A percentile compares a stretch with the other conserved stretches of the same genome.
phyloP scores from a whole-genome alignment of 805 yeast genomes.

The Lipomyces kockii region DNA sequence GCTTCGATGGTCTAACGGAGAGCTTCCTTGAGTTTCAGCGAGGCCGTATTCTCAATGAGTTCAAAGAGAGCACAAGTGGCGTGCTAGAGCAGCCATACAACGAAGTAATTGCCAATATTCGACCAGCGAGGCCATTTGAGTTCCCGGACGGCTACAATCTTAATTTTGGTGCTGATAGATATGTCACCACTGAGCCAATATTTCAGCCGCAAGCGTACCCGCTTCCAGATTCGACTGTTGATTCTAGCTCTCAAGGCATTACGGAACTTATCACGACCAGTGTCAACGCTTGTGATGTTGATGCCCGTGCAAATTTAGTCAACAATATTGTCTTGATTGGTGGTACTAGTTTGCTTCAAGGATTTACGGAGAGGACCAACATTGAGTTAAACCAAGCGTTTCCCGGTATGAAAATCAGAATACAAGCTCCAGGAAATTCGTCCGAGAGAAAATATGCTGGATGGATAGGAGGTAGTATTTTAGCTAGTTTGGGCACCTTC shows the following conservation, averaged over 20 bases:
- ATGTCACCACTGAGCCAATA: constrained; percentile 65
- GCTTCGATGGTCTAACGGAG: constrained; percentile 48
- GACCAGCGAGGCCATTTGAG: constrained; percentile 55
- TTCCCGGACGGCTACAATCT: constrained; percentile 60
- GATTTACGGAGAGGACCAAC: constrained; percentile 59
- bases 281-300: constrained; percentile 52
- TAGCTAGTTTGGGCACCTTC: constrained; percentile 62
- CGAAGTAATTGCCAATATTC: constrained; percentile 45
- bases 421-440: constrained; percentile 49
- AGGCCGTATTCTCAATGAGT: constrained; percentile 53
- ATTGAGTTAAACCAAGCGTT: constrained; percentile 60
- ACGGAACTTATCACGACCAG: constrained; percentile 52
- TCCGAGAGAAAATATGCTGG: constrained; percentile 62
- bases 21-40: constrained; percentile 48
- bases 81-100: constrained; percentile 48
- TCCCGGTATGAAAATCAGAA: constrained; percentile 55
- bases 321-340: constrained; percentile 65
- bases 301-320: constrained; percentile 48
- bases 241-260: constrained; percentile 24
- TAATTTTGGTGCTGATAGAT: constrained; percentile 58
- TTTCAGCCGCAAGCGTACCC: constrained; percentile 66
- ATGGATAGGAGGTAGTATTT: constrained; percentile 76
- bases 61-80: constrained; percentile 52
- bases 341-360: constrained; percentile 59
- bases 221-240: constrained; percentile 47